phyloP scores from a whole-genome alignment of 2,329 filamentous ascomycete genomes.

The Pseudopithomyces chartarum region DNA sequence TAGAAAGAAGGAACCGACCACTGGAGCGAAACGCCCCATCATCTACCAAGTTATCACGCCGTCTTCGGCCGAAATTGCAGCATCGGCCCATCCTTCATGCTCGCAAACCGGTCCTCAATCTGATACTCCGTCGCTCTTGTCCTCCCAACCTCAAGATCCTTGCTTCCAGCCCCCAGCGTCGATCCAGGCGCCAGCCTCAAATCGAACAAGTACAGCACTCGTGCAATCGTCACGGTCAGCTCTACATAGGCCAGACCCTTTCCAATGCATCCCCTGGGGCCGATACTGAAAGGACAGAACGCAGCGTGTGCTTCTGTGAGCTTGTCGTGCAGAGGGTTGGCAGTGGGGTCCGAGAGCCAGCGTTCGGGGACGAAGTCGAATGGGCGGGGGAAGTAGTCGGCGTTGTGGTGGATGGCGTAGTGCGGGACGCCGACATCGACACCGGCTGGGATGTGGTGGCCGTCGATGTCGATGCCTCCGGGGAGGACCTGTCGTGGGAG shows the following conservation, averaged over 20 bases:
- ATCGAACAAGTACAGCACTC: slow-evolving; percentile 67
- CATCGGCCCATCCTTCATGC: slow-evolving; percentile 72
- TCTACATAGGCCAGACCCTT: slow-evolving; percentile 72
- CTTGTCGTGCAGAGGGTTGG: slow-evolving; percentile 35
- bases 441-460: slow-evolving; percentile 41
- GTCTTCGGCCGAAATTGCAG: slow-evolving; percentile 56
- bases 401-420: slow-evolving; percentile 47
- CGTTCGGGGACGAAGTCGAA: slow-evolving; percentile 46
- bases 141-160: slow-evolving; percentile 39
- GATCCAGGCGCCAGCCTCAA: slow-evolving; percentile 48
- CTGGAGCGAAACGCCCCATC: neutral
- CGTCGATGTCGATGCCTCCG: slow-evolving; percentile 46
- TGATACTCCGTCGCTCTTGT: slow-evolving; percentile 64
- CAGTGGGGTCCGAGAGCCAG: slow-evolving; percentile 39
- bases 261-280: slow-evolving; percentile 73
- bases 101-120: slow-evolving; percentile 74
- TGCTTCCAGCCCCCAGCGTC: slow-evolving; percentile 35
- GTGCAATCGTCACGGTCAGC: slow-evolving; percentile 66
- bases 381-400: slow-evolving; percentile 44
- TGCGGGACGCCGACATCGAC: slow-evolving; percentile 44
- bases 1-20: neutral
- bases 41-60: neutral
- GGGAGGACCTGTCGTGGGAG: slow-evolving; percentile 45
- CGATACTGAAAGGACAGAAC: slow-evolving; percentile 76
- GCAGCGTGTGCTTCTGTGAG: slow-evolving; percentile 62